Base-by-base conservation (phyloP, 345 rosid genomes). In the Noccaea caerulescens region DNA sequence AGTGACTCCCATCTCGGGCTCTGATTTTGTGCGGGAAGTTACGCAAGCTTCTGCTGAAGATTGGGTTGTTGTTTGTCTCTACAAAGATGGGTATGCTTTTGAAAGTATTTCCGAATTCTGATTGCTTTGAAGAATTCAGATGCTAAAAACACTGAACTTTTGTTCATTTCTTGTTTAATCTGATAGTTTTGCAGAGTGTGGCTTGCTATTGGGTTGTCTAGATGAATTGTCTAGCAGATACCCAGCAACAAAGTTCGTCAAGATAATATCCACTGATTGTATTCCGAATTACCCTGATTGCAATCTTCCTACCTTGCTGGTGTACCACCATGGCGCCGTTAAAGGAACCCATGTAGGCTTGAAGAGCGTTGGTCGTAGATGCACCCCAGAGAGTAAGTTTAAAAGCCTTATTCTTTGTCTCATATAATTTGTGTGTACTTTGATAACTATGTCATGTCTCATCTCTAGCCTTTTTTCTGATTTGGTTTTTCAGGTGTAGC, bases 181-280 rank as follows among this genome's bases (percentile, higher is more conserved):
- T 64, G 46, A 47, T 79, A 91, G 97, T 52, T 77, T 83, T 44
- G 84, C 87, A 1, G 87, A 88, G 82, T 94, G 99, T 67, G 86
- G 89, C 13, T 54, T 91, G 77, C 73, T 94, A 44, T 69, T 94
- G 83, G 82, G 78, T 44, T 91, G 97, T 77, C 53, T 94, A 76
- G 98, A 94, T 33, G 96, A 94, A 70, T 71, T 94, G 83, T 89
- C 92, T 11, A 70, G 79, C 30, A 88, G 81, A 84, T 91, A 94
- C 73, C 93, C 97, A 20, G 96, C 84, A 3, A 94, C 99, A 1
- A 91, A 94, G 84, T 94, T 94, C 72, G 98, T 94, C 36, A 94
- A 92, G 80, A 94, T 94, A 23, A 85, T 92, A 69, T 94, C 99
- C 2, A 94, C 97, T 2, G 98, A 94, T 66, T 94, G 98, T 77